Evolutionary conservation across 1,284 basidiomycete species (phyloP).

Genomic region (Mycena sp.): DNA sequence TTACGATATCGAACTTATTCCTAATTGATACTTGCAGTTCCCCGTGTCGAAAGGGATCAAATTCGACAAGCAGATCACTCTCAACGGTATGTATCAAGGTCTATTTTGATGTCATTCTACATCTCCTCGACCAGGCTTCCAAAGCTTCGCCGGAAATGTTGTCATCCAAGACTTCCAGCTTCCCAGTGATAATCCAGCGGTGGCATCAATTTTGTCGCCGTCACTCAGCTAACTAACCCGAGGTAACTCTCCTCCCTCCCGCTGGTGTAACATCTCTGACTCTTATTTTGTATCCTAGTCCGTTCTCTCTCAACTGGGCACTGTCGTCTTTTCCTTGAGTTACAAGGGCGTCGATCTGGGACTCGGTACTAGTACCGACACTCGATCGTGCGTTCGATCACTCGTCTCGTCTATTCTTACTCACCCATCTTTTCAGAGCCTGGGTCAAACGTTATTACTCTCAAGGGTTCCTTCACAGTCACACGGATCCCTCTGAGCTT

Average conservation of each 20-base stretch:
- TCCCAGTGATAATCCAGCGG: constrained; percentile 77
- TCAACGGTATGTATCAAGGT: constrained; percentile 52
- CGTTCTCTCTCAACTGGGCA: constrained; percentile 78
- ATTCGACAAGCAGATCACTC: constrained; percentile 66
- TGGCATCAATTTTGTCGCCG: constrained; percentile 73
- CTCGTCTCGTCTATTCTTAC: neutral
- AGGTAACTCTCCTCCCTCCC: constrained; percentile 51
- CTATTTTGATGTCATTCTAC: neutral
- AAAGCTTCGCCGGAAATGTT: constrained; percentile 71
- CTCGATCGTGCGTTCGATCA: constrained; percentile 54
- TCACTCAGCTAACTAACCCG: constrained; percentile 69
- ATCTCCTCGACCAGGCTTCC: constrained; percentile 56
- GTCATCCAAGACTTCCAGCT: constrained; percentile 71
- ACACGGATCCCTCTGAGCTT: constrained; percentile 60
- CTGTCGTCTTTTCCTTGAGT: constrained; percentile 70
- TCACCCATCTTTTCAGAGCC: constrained; percentile 47
- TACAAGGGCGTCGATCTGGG: constrained; percentile 73
- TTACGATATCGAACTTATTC: too few species aligned
- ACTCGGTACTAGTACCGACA: constrained; percentile 60
- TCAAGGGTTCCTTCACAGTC: constrained; percentile 69
- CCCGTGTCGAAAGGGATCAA: constrained; percentile 66
- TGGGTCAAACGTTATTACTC: constrained; percentile 69
- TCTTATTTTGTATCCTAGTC: constrained; percentile 47
- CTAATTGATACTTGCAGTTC: constrained; percentile 44
- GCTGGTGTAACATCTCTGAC: neutral